Base-by-base conservation (phyloP, 2,329 filamentous ascomycete species). In the Corinectria fuckeliana region DNA sequence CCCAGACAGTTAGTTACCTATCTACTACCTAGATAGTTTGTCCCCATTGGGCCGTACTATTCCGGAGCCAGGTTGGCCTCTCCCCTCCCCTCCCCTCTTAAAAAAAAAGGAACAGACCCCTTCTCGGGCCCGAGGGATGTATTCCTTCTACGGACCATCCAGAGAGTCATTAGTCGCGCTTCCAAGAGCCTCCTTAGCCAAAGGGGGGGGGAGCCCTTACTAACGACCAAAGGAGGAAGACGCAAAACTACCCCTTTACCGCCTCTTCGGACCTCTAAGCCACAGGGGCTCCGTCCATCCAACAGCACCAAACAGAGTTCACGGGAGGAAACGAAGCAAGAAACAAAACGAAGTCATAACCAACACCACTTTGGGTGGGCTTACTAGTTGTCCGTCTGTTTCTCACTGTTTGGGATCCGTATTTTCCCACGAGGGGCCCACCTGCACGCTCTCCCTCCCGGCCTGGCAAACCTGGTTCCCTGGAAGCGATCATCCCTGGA, bases 111-210 rank as follows among this genome's bases (percentile, higher is more conserved):
- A n/a, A 47, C 49, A 48, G 6, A 26, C 25, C 28, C 50, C 48
- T 26, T 18, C 47, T n/a, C 11, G 45, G 30, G 16, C 47, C 36
- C 53, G 18, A 16, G 34, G 30, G n/a, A n/a, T n/a, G n/a, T n/a
- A 52, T 54, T 58, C 56, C 45, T 63, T 57, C 60, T 44, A 60
- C 44, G 41, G 52, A 21, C 53, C 58, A 61, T 58, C 57, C 58
- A 61, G 50, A 61, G 50, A 60, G 58, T 61, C 58, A 56, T 57
- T 61, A 61, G 53, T 57, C 57, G 53, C 58, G 45, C 42, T 51
- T 49, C 51, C 42, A 56, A 54, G 50, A 56, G 52, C 57, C 51
- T 56, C 39, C 51, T 34, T 47, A 47, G 30, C 51, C 45, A 20
- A 26, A 28, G 7, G 49, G 16, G 36, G 21, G 7, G 49, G 16